Conservation (phyloP, 345 rosid genomes). For the Zanthoxylum bungeanum region DNA sequence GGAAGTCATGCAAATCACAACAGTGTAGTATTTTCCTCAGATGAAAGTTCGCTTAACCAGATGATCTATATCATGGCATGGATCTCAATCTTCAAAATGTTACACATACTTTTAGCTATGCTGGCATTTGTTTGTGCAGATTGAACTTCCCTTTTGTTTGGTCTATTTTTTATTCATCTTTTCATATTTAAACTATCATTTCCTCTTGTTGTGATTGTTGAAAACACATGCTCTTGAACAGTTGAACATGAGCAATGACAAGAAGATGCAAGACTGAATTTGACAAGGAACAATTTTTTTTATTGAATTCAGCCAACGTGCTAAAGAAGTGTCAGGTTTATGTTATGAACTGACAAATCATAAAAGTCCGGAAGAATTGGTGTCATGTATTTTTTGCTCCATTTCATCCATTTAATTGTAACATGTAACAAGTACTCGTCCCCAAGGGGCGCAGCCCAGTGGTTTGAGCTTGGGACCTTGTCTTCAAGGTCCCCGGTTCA, state of each 20-base stretch:
- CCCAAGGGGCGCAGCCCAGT: too few species aligned
- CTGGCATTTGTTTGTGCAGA: neutral
- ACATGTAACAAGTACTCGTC: neutral
- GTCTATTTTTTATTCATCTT: neutral
- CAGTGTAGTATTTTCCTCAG: neutral
- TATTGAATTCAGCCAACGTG: neutral
- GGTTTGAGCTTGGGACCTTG: too few species aligned
- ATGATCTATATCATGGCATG: neutral
- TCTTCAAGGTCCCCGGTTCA: too few species aligned
- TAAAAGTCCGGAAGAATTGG: neutral
- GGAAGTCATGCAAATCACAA: neutral
- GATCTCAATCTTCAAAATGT: neutral
- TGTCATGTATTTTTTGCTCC: neutral
- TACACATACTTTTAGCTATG: neutral
- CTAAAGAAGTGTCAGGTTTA: too few species aligned
- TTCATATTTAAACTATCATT: neutral
- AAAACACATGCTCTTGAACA: neutral
- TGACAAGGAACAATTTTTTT: neutral
- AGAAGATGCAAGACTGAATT: neutral
- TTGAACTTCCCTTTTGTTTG: neutral
- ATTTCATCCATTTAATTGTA: neutral
- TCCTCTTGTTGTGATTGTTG: neutral
- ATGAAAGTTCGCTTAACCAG: neutral
- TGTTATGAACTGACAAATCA: neutral
- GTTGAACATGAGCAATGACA: neutral